Evolutionary conservation across 257 asterid species (phyloP).

Genomic region (Solanum appendiculatum): DNA sequence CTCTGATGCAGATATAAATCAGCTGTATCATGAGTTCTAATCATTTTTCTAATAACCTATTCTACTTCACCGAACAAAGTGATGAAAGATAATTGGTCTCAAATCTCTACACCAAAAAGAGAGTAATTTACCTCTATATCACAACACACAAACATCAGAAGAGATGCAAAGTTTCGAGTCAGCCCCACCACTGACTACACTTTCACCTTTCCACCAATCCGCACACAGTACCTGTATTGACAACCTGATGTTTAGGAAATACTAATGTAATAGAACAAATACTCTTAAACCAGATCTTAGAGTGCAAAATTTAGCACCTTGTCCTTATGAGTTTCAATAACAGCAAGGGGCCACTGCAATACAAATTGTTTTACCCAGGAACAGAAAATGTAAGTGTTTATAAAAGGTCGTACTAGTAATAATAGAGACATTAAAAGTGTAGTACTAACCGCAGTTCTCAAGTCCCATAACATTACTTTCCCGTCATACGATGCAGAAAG

Average conservation of each 20-base stretch:
- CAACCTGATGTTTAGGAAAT: not conserved
- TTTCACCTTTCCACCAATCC: constrained; percentile 84
- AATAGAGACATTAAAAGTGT: constrained; percentile 5
- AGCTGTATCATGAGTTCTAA: not conserved
- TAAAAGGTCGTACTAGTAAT: not conserved
- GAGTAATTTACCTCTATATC: constrained; percentile 7
- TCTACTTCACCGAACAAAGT: not conserved
- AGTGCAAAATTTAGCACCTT: constrained; percentile 46
- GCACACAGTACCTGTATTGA: constrained; percentile 62
- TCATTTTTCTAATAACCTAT: not conserved
- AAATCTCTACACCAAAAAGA: not conserved
- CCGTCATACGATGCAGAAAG: constrained; percentile 92
- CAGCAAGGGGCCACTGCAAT: constrained; percentile 85
- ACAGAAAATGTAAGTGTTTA: constrained; percentile 1
- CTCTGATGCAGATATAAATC: too few species aligned
- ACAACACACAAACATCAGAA: constrained; percentile 52
- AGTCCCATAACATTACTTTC: constrained; percentile 93
- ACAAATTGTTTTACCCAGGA: constrained; percentile 5
- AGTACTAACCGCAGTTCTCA: constrained; percentile 74
- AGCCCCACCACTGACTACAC: constrained; percentile 80
- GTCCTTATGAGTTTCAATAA: constrained; percentile 68
- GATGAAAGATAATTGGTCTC: not conserved
- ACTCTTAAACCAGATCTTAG: not conserved
- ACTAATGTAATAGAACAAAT: not conserved
- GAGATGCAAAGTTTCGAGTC: constrained; percentile 82